These are phyloP conservation scores for Arachnopeziza araneosa DNA, from an alignment of 2,329 filamentous ascomycete genomes.

Conservation along the genomic window DNA sequence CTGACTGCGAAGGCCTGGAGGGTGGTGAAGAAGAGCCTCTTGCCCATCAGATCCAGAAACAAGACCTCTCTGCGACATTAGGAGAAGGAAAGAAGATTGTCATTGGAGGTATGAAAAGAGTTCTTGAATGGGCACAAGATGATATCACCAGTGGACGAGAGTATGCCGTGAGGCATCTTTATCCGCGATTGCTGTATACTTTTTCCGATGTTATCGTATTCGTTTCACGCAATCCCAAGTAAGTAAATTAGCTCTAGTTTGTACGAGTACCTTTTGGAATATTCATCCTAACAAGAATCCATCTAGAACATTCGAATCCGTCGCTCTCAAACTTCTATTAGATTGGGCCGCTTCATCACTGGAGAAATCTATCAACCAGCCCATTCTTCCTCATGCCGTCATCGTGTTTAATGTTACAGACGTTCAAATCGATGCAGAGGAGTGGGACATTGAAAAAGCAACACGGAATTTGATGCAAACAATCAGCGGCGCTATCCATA, in stretches of 20 bases:
- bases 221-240: slow-evolving; percentile 36
- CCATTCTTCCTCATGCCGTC: slow-evolving; percentile 6
- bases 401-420: slow-evolving; percentile 8
- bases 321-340: slow-evolving; percentile 4
- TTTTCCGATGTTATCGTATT: slow-evolving; percentile 42
- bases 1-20: too few species aligned
- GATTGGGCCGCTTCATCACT: slow-evolving; percentile 7
- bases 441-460: slow-evolving; percentile 4
- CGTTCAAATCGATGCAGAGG: neutral
- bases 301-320: neutral
- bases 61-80: too few species aligned
- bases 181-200: slow-evolving; percentile 40
- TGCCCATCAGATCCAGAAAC: too few species aligned
- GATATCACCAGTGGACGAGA: slow-evolving; percentile 15
- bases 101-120: too few species aligned
- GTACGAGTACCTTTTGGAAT: too few species aligned
- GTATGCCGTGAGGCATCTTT: slow-evolving; percentile 36
- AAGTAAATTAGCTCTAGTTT: too few species aligned
- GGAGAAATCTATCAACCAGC: slow-evolving; percentile 10
- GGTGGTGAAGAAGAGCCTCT: too few species aligned
- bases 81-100: too few species aligned
- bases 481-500: too few species aligned
- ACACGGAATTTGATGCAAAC: neutral
- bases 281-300: too few species aligned
- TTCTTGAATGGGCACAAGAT: too few species aligned